Base-by-base conservation (phyloP, 352 stramenopile species). In the Peronosclerospora sorghi region DNA sequence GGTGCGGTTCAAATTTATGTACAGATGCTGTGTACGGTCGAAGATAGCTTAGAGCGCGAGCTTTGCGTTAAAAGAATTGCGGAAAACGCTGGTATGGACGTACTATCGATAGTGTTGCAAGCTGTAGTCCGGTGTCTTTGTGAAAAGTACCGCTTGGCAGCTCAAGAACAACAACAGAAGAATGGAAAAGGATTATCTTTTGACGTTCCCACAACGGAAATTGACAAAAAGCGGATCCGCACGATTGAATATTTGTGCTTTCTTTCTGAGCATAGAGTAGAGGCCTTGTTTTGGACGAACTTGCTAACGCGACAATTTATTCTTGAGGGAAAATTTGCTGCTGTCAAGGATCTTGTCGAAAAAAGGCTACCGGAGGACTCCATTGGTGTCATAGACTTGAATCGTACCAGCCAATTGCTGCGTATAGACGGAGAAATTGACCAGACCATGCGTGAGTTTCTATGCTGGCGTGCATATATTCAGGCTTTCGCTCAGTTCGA, bases 391-490 rank as follows among this genome's bases (percentile, higher is more conserved):
- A 27, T 92, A 2, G 54, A 76, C n/a, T 41, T 80, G 32, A 69
- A 84, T 45, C 69, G 72, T 18, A 32, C 45, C 1, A 37, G 41
- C 2, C 72, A 87, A 27, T 49, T 67, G 7, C 62, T 70, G 2
- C 54, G 56, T 12, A 47, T 59, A 4, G 54, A 70, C 12, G 45
- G 59, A 27, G 73, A 85, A 34, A 62, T 89, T 18, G 72, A 86
- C 18, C 56, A 47, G 6, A 49, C 62, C 7, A 43, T 85, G 19
- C 73, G 79, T 35, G 74, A 84, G 9, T 62, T 76, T 32, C 45
- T 91, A 9, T 85, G 60, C 40, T 92, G 79, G 79, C 67, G 75
- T 32, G 60, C 67, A 27, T 89, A 82, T 46, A 71, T 89, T 17
- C 62, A 66, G 18, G 76, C 77, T 1, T 71, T 52, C 43, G 60